Percentiles rank a stretch among this genome's conserved stretches.
phyloP scores from a whole-genome alignment of 2,329 filamentous ascomycete genomes.

The Metarhizium brunneum region DNA sequence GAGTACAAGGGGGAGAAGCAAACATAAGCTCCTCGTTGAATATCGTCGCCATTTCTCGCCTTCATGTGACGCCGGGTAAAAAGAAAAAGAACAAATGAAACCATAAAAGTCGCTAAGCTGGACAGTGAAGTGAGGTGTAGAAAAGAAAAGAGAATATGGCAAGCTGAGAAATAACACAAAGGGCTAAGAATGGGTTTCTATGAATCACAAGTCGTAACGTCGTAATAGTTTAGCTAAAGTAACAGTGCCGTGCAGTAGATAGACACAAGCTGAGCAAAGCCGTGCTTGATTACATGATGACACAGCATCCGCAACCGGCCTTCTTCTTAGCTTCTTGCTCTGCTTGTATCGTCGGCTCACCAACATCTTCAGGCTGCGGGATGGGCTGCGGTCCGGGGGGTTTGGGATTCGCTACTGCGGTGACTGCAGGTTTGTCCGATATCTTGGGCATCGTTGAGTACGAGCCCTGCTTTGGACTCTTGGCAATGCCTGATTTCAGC shows the following conservation, averaged over 20 bases:
- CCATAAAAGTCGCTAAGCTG: conserved; percentile 4
- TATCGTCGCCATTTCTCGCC: not conserved
- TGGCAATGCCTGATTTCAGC: conserved; percentile 35
- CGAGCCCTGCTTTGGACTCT: conserved; percentile 38
- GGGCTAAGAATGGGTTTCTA: not conserved
- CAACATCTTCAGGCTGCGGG: conserved; percentile 10
- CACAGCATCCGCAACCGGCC: conserved; percentile 40
- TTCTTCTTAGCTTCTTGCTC: conserved; percentile 26
- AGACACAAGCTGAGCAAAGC: not conserved
- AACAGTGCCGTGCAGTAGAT: not conserved
- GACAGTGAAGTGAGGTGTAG: not conserved
- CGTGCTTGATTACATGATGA: conserved; percentile 35
- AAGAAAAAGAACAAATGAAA: not conserved
- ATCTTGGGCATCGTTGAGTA: conserved; percentile 59
- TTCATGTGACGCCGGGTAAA: not conserved
- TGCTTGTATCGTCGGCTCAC: conserved; percentile 4
- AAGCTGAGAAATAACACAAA: not conserved
- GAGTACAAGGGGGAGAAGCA: not conserved
- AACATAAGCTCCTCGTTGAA: not conserved
- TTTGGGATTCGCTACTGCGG: conserved; percentile 19
- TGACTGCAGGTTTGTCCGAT: conserved; percentile 22
- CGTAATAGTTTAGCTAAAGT: conserved; percentile 13
- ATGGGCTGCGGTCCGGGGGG: conserved; percentile 22
- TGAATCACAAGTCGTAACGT: conserved; percentile 9
- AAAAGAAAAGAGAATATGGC: not conserved